Conservation (phyloP, 257 asterid species). For the Knoxia roxburghii region DNA sequence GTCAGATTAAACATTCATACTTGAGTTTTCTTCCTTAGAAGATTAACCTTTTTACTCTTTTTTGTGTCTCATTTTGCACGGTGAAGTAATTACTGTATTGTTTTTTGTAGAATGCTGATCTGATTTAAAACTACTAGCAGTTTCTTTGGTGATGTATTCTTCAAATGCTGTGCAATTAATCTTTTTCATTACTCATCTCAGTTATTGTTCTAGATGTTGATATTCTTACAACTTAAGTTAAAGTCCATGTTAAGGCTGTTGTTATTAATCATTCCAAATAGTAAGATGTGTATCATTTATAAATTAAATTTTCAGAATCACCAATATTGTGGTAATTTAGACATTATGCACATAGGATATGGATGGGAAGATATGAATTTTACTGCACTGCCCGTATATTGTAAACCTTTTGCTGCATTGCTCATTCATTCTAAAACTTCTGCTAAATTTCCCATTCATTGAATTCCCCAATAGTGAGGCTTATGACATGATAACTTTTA, state of each 20-base stretch:
- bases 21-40: neutral
- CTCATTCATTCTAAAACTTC: neutral
- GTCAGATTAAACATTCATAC: neutral
- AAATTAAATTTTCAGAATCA: neutral
- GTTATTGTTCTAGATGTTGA: neutral
- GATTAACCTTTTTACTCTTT: neutral
- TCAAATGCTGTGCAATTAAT: neutral
- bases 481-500: neutral
- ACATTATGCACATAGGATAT: neutral
- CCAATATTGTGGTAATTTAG: neutral
- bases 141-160: neutral
- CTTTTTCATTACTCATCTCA: neutral
- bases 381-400: neutral
- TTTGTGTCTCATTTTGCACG: neutral
- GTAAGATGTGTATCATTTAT: neutral
- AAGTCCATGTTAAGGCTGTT: neutral
- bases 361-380: neutral
- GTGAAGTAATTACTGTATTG: neutral
- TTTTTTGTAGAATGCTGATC: neutral
- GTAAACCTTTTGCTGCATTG: neutral
- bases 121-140: neutral
- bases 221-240: neutral
- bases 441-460: too few species aligned
- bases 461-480: too few species aligned
- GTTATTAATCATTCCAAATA: neutral